Percentiles rank a stretch among this genome's conserved stretches.
Evolutionary conservation across 306 rosid genomes (phyloP).

Genomic region (Rosa persica): DNA sequence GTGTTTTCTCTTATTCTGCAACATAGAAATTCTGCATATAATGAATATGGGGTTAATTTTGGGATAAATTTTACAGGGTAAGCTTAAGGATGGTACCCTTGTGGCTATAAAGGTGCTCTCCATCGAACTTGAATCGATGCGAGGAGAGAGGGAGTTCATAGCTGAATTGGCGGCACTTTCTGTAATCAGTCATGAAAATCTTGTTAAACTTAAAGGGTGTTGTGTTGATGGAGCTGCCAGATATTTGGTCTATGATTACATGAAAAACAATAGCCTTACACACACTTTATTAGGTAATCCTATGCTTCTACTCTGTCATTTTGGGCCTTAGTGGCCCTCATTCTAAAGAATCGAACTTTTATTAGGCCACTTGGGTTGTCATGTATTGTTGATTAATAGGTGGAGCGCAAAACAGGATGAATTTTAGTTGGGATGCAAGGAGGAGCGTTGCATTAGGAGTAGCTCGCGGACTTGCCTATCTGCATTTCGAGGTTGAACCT

Average conservation of each 20-base stretch:
- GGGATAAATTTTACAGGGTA: conserved; percentile 61
- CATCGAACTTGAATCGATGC: conserved; percentile 71
- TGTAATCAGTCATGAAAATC: conserved; percentile 68
- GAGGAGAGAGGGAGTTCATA: conserved; percentile 84
- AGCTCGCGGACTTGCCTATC: conserved; percentile 72
- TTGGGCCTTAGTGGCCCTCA: neutral
- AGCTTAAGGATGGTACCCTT: conserved; percentile 51
- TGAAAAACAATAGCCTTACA: conserved; percentile 83
- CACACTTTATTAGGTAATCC: conserved; percentile 60
- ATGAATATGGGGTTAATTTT: neutral
- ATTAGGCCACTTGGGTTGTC: neutral
- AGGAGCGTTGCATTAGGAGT: conserved; percentile 60
- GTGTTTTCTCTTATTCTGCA: conserved; percentile 29
- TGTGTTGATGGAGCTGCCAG: conserved; percentile 75
- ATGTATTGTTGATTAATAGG: conserved; percentile 46
- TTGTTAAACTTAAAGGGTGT: conserved; percentile 71
- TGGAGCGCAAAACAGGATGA: conserved; percentile 51
- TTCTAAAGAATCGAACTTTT: neutral
- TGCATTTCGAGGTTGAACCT: conserved; percentile 70
- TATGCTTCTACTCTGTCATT: neutral
- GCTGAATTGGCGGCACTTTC: conserved; percentile 80
- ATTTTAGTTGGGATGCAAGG: conserved; percentile 67
- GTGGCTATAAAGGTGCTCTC: conserved; percentile 86
- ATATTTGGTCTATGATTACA: conserved; percentile 82
- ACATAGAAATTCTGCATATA: neutral